These are phyloP conservation scores for Linnemannia hyalina DNA, from an alignment of 192 early-diverging fungal genomes.

Conservation along the genomic window DNA sequence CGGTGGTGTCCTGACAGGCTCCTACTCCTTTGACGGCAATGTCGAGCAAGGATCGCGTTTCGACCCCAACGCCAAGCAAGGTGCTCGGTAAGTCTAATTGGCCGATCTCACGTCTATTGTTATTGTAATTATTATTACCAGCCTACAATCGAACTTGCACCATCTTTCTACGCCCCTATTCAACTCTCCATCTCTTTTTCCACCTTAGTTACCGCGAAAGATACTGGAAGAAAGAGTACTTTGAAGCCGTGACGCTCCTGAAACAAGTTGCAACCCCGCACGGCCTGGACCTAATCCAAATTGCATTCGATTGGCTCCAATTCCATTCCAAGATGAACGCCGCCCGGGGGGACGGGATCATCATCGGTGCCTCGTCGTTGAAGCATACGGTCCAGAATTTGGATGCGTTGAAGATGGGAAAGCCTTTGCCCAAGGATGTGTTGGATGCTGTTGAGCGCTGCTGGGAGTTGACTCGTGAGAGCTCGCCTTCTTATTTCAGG, in stretches of 20 bases:
- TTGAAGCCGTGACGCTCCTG: conserved; percentile 65
- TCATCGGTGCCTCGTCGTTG: conserved; percentile 59
- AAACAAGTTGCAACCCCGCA: conserved; percentile 42
- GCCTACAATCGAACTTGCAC: background rate
- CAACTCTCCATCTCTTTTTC: background rate
- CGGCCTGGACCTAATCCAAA: conserved; percentile 46
- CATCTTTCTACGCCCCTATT: background rate
- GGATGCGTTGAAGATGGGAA: conserved; percentile 61
- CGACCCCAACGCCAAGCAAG: conserved; percentile 47
- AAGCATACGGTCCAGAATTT: conserved; percentile 60
- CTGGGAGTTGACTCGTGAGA: conserved; percentile 61
- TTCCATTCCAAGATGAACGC: conserved; percentile 58
- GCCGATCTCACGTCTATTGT: background rate
- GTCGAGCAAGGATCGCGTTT: conserved; percentile 56
- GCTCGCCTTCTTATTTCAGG: conserved; percentile 53
- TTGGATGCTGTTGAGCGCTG: conserved; percentile 67
- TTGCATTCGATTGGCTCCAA: conserved; percentile 57
- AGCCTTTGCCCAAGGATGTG: conserved; percentile 64
- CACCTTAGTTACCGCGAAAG: conserved; percentile 54
- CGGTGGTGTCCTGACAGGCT: conserved; percentile 61
- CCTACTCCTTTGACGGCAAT: conserved; percentile 22
- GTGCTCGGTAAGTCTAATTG: conserved; percentile 40
- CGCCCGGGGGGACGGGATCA: conserved; percentile 51
- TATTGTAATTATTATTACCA: background rate
- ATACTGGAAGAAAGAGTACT: conserved; percentile 66